phyloP scores from a whole-genome alignment of 108 stramenopile species.

The Fragilaria crotonensis region DNA sequence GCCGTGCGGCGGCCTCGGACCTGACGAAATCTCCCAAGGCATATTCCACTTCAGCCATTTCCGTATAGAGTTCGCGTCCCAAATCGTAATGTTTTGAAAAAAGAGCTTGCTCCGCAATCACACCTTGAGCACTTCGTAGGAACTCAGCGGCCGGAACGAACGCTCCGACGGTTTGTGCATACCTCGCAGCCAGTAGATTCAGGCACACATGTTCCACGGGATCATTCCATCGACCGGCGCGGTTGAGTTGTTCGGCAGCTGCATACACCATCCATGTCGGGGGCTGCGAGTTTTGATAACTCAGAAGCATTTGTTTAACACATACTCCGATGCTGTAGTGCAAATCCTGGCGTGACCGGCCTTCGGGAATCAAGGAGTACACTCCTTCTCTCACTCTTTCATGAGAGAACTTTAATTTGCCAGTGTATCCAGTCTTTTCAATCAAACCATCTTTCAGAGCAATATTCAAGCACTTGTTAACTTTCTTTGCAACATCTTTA shows the following conservation, averaged over 20 bases:
- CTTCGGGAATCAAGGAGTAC: neutral
- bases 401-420: neutral
- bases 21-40: neutral
- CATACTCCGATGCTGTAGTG: neutral
- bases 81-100: neutral
- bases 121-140: neutral
- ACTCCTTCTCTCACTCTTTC: neutral
- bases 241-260: neutral
- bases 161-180: neutral
- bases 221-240: neutral
- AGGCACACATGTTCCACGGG: neutral
- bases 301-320: neutral
- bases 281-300: neutral
- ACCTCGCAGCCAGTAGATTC: neutral
- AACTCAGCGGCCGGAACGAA: neutral
- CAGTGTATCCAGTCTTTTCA: neutral
- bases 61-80: neutral
- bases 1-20: neutral
- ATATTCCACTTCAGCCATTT: neutral
- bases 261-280: neutral
- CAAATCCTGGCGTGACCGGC: neutral
- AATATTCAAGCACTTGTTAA: neutral
- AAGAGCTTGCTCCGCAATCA: neutral
- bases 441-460: neutral
- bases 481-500: neutral